phyloP scores from a whole-genome alignment of 768 basidiomycete species.

The Hemileccinum impolitum region DNA sequence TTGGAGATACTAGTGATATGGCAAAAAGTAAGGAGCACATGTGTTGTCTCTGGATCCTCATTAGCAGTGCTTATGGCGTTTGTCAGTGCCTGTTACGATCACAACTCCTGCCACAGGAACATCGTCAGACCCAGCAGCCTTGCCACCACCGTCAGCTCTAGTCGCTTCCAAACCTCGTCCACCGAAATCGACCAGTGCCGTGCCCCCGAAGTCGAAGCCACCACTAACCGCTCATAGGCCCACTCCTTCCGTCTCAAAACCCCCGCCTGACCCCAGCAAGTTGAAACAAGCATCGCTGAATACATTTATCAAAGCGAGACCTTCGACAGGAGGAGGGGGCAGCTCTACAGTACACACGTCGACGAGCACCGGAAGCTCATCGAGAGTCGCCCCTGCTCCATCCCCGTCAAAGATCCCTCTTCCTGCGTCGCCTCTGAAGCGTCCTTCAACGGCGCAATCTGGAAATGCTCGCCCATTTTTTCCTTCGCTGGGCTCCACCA shows the following conservation, averaged over 20 bases:
- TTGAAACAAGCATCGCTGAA: slow-evolving; percentile 25
- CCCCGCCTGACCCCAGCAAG: slow-evolving; percentile 12
- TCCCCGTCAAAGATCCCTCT: slow-evolving; percentile 32
- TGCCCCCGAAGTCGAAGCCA: no score
- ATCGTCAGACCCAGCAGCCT: neutral
- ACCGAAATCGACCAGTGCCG: slow-evolving; percentile 4
- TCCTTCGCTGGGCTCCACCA: slow-evolving; percentile 4
- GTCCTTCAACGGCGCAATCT: slow-evolving; percentile 3
- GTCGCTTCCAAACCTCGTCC: slow-evolving; percentile 4
- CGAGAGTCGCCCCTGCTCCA: slow-evolving; percentile 1
- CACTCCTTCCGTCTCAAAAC: slow-evolving; percentile 10
- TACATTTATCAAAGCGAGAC: slow-evolving; percentile 19
- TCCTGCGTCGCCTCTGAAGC: slow-evolving; percentile 19
- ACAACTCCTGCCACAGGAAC: neutral
- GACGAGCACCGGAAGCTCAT: slow-evolving; percentile 6
- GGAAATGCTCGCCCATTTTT: slow-evolving; percentile 4
- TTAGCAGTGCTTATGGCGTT: slow-evolving; percentile 2
- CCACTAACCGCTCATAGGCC: neutral
- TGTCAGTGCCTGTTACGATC: neutral
- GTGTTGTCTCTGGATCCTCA: neutral
- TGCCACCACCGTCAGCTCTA: slow-evolving; percentile 1
- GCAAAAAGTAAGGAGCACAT: slow-evolving; percentile 2
- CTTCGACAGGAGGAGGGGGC: neutral
- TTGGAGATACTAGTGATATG: neutral
- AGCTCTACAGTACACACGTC: neutral